Evolutionary conservation across 2,329 filamentous ascomycete genomes (phyloP).

Genomic region (Lasiodiplodia citricola): DNA sequence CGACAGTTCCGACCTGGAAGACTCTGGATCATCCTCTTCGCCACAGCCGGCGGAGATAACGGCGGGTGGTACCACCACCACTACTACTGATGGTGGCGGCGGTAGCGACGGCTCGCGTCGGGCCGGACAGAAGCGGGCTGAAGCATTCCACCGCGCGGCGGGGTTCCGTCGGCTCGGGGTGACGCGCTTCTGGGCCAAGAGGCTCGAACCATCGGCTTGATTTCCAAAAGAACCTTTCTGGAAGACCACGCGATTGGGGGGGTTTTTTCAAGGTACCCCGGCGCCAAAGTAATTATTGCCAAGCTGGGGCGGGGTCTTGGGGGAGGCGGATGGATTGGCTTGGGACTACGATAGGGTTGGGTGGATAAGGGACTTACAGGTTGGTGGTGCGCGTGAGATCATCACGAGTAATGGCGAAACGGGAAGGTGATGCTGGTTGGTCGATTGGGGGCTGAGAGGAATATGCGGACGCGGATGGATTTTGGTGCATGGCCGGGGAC

Average conservation of each 20-base stretch:
- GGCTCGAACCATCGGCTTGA: neutral
- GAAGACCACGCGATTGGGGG: neutral
- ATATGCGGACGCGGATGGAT: neutral
- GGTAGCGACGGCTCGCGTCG: neutral
- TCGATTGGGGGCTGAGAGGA: neutral
- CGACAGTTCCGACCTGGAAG: neutral
- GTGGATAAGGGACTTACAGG: neutral
- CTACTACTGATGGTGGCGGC: neutral
- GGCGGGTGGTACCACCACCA: neutral
- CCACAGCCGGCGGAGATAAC: neutral
- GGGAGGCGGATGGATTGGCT: neutral
- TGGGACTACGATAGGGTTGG: neutral
- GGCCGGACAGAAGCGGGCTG: neutral
- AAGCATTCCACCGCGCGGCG: conserved; percentile 1
- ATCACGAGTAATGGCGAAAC: neutral
- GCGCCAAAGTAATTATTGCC: neutral
- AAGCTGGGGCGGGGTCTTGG: neutral
- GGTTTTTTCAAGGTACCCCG: neutral
- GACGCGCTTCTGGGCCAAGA: conserved; percentile 4
- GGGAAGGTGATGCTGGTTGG: neutral
- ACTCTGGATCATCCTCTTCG: too few species aligned
- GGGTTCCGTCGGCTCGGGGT: conserved; percentile 5
- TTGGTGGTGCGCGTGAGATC: neutral
- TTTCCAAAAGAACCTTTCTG: neutral
- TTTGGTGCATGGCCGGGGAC: neutral